phyloP scores from a whole-genome alignment of 148 eudicot species.

The Heliosperma pusillum region DNA sequence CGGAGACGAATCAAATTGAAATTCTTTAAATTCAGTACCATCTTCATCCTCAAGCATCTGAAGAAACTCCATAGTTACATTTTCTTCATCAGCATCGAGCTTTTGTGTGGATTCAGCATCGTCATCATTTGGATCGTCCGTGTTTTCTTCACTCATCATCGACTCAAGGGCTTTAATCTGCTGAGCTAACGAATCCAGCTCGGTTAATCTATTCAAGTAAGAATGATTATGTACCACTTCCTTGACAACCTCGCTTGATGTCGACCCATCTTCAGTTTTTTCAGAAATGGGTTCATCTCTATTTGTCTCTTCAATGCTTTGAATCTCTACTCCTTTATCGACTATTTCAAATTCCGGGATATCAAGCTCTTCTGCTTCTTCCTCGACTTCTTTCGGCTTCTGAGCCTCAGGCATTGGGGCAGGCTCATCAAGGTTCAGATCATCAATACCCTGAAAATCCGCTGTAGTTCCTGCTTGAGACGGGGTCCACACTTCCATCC shows the following conservation, averaged over 20 bases:
- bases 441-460: slow-evolving; percentile 67
- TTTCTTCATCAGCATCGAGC: slow-evolving; percentile 81
- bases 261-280: slow-evolving; percentile 51
- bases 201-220: slow-evolving; percentile 57
- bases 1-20: slow-evolving; percentile 26
- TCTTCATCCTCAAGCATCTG: slow-evolving; percentile 67
- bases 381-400: slow-evolving; percentile 40
- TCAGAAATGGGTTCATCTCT: slow-evolving; percentile 32
- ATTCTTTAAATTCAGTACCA: slow-evolving; percentile 27
- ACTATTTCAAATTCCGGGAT: slow-evolving; percentile 78
- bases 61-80: slow-evolving; percentile 81
- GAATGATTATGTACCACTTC: slow-evolving; percentile 73
- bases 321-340: slow-evolving; percentile 82
- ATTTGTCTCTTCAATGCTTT: slow-evolving; percentile 31
- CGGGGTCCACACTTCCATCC: slow-evolving; percentile 64
- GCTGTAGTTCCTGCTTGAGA: slow-evolving; percentile 46
- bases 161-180: slow-evolving; percentile 94
- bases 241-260: slow-evolving; percentile 80
- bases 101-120: slow-evolving; percentile 48
- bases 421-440: slow-evolving; percentile 80
- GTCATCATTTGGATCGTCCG: slow-evolving; percentile 30
- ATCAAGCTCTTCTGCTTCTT: slow-evolving; percentile 54
- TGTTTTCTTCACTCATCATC: slow-evolving; percentile 56
- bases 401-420: slow-evolving; percentile 40
- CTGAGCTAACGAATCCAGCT: slow-evolving; percentile 85